Conservation (phyloP, 2,329 filamentous ascomycete species). For the Fusarium sp. region DNA sequence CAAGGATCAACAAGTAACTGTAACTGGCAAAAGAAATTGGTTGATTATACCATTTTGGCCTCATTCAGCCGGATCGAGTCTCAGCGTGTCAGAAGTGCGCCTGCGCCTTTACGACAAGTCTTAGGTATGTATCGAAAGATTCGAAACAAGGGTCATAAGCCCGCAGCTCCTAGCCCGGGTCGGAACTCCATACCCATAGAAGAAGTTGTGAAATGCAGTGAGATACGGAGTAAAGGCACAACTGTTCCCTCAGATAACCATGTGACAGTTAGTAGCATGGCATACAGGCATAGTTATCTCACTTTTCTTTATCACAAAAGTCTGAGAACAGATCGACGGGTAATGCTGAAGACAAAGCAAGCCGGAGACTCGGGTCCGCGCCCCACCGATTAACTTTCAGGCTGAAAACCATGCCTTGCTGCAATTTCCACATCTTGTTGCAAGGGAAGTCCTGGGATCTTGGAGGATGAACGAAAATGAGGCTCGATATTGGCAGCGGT, state of each 20-base stretch:
- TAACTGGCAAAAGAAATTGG: conserved; percentile 12
- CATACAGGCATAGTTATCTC: background rate
- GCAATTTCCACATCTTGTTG: conserved; percentile 21
- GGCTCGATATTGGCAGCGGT: conserved; percentile 16
- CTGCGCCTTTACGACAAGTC: background rate
- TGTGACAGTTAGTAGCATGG: background rate
- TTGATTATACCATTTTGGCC: conserved; percentile 5
- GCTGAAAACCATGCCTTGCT: conserved; percentile 22
- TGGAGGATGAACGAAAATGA: conserved; percentile 24
- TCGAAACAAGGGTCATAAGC: background rate
- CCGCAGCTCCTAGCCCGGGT: conserved; percentile 9
- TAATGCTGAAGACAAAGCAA: conserved; percentile 16
- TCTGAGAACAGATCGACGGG: background rate
- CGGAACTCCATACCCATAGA: background rate
- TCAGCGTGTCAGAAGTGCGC: conserved; percentile 20
- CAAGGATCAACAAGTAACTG: conserved; percentile 15
- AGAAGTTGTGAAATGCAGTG: conserved; percentile 12
- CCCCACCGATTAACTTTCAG: conserved; percentile 23
- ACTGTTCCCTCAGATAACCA: conserved; percentile 1
- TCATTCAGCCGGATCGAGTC: conserved; percentile 9
- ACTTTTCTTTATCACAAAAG: background rate
- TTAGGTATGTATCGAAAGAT: no score
- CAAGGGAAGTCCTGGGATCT: conserved; percentile 35
- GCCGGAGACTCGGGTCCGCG: conserved; percentile 27
- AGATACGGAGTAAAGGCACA: conserved; percentile 17